These are phyloP conservation scores for Thielaviopsis populi DNA, from an alignment of 2,329 filamentous ascomycete genomes.

Conservation along the genomic window DNA sequence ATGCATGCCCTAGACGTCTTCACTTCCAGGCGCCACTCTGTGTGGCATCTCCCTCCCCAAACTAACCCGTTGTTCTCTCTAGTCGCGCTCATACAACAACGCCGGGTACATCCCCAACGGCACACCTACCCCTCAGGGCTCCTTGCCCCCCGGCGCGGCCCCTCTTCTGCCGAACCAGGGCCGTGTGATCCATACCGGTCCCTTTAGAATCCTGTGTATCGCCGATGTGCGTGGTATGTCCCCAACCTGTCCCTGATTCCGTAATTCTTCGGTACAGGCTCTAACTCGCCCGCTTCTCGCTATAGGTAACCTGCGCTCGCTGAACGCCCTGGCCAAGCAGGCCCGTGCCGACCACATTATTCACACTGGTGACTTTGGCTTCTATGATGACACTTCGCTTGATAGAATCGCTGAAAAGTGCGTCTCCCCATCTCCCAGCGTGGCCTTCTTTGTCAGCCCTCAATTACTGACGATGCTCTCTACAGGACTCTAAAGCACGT, in stretches of 20 bases:
- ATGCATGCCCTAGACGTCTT: slow-evolving; percentile 4
- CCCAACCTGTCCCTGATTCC: background rate
- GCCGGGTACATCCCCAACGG: slow-evolving; percentile 50
- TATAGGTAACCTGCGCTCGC: slow-evolving; percentile 77
- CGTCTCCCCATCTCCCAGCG: slow-evolving; percentile 24
- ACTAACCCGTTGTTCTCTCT: slow-evolving; percentile 14
- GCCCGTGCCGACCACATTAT: slow-evolving; percentile 95
- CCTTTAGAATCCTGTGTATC: slow-evolving; percentile 53
- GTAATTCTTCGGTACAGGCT: slow-evolving; percentile 16
- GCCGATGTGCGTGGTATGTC: slow-evolving; percentile 54
- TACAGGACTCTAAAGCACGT: slow-evolving; percentile 89
- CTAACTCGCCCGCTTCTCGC: background rate
- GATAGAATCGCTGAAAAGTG: slow-evolving; percentile 98
- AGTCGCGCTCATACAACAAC: slow-evolving; percentile 35
- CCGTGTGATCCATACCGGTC: slow-evolving; percentile 48
- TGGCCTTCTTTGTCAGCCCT: background rate
- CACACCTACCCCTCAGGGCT: slow-evolving; percentile 25
- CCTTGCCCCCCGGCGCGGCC: slow-evolving; percentile 39
- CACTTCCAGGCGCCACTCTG: background rate
- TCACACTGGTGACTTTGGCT: slow-evolving; percentile 96
- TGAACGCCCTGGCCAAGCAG: slow-evolving; percentile 92
- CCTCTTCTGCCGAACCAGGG: slow-evolving; percentile 54
- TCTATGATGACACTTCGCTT: slow-evolving; percentile 91
- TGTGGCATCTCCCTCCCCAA: slow-evolving; percentile 20
- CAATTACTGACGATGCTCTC: background rate